phyloP scores from a whole-genome alignment of 306 rosid genomes.

The Quercus cerris region DNA sequence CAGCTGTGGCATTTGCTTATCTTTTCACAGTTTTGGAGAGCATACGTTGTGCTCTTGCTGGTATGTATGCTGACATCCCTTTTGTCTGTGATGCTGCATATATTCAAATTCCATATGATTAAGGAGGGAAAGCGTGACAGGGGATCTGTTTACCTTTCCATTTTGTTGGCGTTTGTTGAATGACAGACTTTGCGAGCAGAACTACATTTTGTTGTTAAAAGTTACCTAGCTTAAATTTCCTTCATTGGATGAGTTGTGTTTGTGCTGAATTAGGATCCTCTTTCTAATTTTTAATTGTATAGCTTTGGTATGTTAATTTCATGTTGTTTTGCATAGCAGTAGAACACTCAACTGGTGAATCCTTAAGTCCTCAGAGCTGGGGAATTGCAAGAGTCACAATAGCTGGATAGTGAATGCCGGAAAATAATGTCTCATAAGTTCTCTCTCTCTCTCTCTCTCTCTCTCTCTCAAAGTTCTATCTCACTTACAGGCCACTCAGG shows the following conservation, averaged over 20 bases:
- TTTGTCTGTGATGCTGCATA: constrained; percentile 86
- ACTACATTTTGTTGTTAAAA: background rate
- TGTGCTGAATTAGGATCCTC: background rate
- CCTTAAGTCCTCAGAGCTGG: background rate
- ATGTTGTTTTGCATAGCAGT: background rate
- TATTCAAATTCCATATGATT: constrained; percentile 88
- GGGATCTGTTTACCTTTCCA: background rate
- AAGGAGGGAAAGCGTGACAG: constrained; percentile 22
- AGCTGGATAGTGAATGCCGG: background rate
- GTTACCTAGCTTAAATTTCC: background rate
- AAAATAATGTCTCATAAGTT: background rate
- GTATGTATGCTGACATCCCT: constrained; percentile 95
- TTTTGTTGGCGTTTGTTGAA: background rate
- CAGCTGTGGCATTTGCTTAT: constrained; percentile 53
- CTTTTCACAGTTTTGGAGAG: constrained; percentile 78
- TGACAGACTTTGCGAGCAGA: background rate
- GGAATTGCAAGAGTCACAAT: background rate
- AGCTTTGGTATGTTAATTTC: background rate
- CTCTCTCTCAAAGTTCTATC: too few relatives aligned
- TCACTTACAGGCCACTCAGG: too few relatives aligned
- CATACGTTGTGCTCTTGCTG: constrained; percentile 80
- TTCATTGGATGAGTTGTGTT: background rate
- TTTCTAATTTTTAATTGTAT: background rate
- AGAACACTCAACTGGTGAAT: background rate
- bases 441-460: background rate